Evolutionary conservation across 495 filamentous ascomycete species (phyloP).

Genomic region (Recurvomyces mirabilis): DNA sequence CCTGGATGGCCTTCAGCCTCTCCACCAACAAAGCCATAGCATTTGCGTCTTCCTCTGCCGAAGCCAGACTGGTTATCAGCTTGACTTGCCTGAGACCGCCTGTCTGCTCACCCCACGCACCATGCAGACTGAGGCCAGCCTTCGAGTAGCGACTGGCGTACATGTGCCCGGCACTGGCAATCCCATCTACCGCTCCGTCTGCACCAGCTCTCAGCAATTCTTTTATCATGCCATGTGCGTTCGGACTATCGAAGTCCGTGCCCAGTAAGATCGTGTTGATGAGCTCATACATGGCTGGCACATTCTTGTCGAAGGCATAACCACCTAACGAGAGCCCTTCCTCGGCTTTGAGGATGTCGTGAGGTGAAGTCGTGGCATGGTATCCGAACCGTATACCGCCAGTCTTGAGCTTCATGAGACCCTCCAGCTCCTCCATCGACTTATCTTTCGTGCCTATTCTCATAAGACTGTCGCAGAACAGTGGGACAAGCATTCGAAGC

Average conservation of each 20-base stretch:
- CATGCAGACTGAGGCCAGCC: constrained; percentile 60
- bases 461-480: constrained; percentile 89
- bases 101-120: constrained; percentile 65
- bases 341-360: constrained; percentile 51
- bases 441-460: constrained; percentile 75
- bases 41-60: constrained; percentile 35
- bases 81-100: constrained; percentile 78
- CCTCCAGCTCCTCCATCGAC: constrained; percentile 90
- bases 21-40: constrained; percentile 61
- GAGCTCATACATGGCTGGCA: constrained; percentile 82
- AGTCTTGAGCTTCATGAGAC: constrained; percentile 89
- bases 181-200: constrained; percentile 80
- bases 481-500: constrained; percentile 68
- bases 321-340: constrained; percentile 79
- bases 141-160: constrained; percentile 76
- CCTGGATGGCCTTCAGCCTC: constrained; percentile 81
- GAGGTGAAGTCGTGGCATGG: constrained; percentile 63
- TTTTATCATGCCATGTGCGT: constrained; percentile 67
- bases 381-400: constrained; percentile 79
- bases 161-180: constrained; percentile 76
- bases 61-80: constrained; percentile 61
- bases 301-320: constrained; percentile 76
- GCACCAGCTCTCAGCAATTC: constrained; percentile 75
- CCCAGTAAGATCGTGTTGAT: constrained; percentile 68
- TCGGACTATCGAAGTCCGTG: constrained; percentile 75